phyloP scores from a whole-genome alignment of 805 yeast genomes.

The Starmerella bombi region DNA sequence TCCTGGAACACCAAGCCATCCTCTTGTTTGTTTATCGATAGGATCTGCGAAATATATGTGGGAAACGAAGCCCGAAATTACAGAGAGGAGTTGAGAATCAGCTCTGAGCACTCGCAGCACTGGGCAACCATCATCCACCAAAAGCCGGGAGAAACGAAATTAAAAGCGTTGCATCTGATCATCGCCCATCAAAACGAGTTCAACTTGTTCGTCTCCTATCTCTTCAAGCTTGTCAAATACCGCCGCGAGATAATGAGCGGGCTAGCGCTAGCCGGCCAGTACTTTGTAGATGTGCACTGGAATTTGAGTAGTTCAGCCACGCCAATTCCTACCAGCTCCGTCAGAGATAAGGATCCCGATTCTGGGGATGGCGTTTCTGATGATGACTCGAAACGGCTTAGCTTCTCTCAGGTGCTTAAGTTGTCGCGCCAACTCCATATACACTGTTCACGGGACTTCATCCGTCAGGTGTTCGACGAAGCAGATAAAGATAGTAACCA shows the following conservation, averaged over 20 bases:
- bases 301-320: slow-evolving; percentile 14
- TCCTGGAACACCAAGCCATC: slow-evolving; percentile 42
- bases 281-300: slow-evolving; percentile 57
- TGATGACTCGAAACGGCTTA: slow-evolving; percentile 24
- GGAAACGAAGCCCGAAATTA: slow-evolving; percentile 70
- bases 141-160: slow-evolving; percentile 42
- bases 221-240: slow-evolving; percentile 41
- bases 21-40: slow-evolving; percentile 41
- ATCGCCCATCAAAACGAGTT: slow-evolving; percentile 43
- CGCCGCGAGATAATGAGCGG: slow-evolving; percentile 52
- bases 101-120: slow-evolving; percentile 45
- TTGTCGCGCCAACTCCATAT: slow-evolving; percentile 59
- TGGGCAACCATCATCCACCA: slow-evolving; percentile 79
- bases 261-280: slow-evolving; percentile 47
- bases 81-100: slow-evolving; percentile 68
- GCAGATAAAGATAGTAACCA: slow-evolving; percentile 41
- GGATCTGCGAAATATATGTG: slow-evolving; percentile 46
- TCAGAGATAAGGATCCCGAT: slow-evolving; percentile 13
- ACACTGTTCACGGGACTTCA: slow-evolving; percentile 44
- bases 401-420: slow-evolving; percentile 55
- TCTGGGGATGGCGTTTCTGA: not conserved
- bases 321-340: not conserved
- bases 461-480: slow-evolving; percentile 38
- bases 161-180: slow-evolving; percentile 68
- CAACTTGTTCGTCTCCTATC: slow-evolving; percentile 41